Percentiles rank a stretch among this genome's conserved stretches.
Evolutionary conservation across 495 filamentous ascomycete species (phyloP).

Genomic region (Podospora fimiseda): DNA sequence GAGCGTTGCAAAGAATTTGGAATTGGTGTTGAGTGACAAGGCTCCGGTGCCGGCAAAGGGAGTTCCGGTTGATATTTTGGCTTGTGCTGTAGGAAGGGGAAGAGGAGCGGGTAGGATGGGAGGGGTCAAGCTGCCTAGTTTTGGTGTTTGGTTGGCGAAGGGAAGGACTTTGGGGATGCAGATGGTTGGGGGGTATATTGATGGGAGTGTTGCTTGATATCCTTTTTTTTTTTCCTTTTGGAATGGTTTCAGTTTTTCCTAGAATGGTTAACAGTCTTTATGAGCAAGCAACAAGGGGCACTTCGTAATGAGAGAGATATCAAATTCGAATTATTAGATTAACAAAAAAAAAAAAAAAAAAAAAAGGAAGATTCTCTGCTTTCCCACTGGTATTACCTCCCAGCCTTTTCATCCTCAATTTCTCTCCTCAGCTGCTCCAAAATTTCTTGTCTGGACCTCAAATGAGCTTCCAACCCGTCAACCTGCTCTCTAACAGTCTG

Average conservation of each 20-base stretch:
- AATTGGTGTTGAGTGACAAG: conserved; percentile 31
- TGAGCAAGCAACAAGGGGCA: neutral
- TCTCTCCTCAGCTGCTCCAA: conserved; percentile 51
- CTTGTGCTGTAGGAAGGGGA: conserved; percentile 32
- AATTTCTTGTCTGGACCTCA: conserved; percentile 53
- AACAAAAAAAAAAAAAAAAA: neutral
- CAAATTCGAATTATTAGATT: neutral
- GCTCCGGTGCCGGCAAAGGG: conserved; percentile 31
- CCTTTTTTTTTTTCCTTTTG: conserved; percentile 4
- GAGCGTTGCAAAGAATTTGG: conserved; percentile 41
- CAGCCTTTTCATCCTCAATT: conserved; percentile 60
- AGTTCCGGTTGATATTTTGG: conserved; percentile 36
- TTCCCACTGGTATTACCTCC: too few species aligned
- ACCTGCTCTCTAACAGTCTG: conserved; percentile 71
- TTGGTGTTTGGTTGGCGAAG: conserved; percentile 39
- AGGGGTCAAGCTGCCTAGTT: conserved; percentile 31
- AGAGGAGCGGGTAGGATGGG: conserved; percentile 36
- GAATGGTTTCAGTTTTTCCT: neutral
- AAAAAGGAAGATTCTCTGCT: too few species aligned
- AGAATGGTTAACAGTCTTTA: too few species aligned
- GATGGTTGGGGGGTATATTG: conserved; percentile 29
- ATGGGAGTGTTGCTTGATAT: conserved; percentile 32
- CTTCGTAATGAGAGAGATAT: neutral
- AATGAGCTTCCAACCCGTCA: conserved; percentile 57
- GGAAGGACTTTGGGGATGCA: conserved; percentile 33